Conservation (phyloP, 2,329 filamentous ascomycete species). For the Colletotrichum limetticola region DNA sequence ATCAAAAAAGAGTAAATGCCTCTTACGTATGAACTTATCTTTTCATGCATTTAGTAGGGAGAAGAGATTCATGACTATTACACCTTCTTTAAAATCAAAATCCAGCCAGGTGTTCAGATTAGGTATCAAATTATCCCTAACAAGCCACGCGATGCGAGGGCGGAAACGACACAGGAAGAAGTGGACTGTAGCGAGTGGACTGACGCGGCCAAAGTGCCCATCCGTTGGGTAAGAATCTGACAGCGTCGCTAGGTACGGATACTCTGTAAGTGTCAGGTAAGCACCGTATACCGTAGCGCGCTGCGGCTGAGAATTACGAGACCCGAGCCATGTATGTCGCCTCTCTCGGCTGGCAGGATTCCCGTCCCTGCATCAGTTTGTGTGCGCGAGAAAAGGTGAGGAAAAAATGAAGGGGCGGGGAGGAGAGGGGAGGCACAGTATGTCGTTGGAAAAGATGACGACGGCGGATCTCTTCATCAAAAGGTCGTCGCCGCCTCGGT, state of each 20-base stretch:
- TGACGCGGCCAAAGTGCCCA: neutral
- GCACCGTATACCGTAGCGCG: slow-evolving; percentile 12
- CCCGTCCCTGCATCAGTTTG: neutral
- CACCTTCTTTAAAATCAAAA: neutral
- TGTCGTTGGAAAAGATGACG: neutral
- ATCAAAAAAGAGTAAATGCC: neutral
- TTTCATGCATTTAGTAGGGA: neutral
- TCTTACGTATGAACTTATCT: neutral
- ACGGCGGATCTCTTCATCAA: neutral
- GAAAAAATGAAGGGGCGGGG: neutral
- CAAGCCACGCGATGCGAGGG: neutral
- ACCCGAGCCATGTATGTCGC: neutral
- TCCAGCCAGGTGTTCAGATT: neutral
- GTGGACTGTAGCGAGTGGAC: neutral
- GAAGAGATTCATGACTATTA: neutral
- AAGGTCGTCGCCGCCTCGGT: neutral
- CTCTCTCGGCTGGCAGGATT: neutral
- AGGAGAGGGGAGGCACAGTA: neutral
- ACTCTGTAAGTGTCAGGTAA: neutral
- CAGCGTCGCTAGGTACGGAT: neutral
- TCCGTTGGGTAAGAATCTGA: neutral
- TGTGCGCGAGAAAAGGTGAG: no score
- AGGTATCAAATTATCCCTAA: neutral
- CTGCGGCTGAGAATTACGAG: slow-evolving; percentile 21
- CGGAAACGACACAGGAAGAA: neutral